Conservation (phyloP, 176 grass and related monocot species). For the Poa annua region DNA sequence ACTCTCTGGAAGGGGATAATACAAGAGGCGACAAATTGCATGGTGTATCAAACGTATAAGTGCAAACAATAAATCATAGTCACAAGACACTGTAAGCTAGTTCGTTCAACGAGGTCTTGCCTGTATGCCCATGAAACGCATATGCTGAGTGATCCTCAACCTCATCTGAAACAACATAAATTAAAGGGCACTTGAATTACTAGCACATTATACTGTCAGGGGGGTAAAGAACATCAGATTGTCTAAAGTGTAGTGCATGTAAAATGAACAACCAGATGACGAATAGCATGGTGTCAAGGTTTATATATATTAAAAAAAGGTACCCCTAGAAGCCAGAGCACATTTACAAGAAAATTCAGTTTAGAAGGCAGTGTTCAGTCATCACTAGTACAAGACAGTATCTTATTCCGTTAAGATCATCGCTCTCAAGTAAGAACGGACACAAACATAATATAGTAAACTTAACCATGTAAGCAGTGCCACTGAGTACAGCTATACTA, state of each 20-base stretch:
- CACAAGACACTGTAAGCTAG: neutral
- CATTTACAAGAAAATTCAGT: slow-evolving; percentile 24
- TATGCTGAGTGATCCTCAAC: slow-evolving; percentile 49
- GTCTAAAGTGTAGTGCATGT: neutral
- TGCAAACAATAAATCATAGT: neutral
- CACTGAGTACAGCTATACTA: neutral
- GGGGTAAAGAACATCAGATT: slow-evolving; percentile 8
- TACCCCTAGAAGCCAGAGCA: neutral
- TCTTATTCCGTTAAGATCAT: slow-evolving; percentile 21
- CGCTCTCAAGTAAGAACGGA: neutral
- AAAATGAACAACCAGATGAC: neutral
- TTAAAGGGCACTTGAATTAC: slow-evolving; percentile 19
- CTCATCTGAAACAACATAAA: slow-evolving; percentile 39
- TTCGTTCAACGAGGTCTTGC: slow-evolving; percentile 29
- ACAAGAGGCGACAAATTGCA: neutral
- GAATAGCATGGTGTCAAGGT: neutral
- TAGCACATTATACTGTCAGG: slow-evolving; percentile 15
- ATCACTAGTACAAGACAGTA: neutral
- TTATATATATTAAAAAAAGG: neutral
- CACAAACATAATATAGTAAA: neutral
- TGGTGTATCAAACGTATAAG: neutral
- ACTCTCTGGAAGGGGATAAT: slow-evolving; percentile 3
- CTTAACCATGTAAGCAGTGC: neutral
- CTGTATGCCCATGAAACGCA: slow-evolving; percentile 56
- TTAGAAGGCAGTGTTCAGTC: neutral